Evolutionary conservation across 345 rosid genomes (phyloP), one percentile per base, ranked within the genome.

Genomic region (Punica granatum): DNA sequence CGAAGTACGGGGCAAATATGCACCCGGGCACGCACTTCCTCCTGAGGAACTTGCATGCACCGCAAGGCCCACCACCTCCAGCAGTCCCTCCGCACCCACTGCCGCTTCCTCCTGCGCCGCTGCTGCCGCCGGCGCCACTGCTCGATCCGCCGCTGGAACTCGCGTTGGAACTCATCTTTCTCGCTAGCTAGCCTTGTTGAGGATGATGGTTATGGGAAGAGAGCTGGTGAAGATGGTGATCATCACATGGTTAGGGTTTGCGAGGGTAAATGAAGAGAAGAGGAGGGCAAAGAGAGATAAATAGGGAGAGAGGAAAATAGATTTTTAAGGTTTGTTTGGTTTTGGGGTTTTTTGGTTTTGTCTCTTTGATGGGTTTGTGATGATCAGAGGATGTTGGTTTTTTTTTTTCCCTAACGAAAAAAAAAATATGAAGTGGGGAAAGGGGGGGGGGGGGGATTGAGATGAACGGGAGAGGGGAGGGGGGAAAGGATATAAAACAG

Each of bases 31-130:
- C 81, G 37, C 97, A 93, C 74, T 93, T 93, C 63, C 94, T 77
- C 75, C 96, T 51, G 3, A 93, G 83, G 74, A 90, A 89, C 75
- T 90, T 90, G 88, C 97, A 93, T 3, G 94, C 98, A 14, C 96
- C 96, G 59, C 96, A 87, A 8, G 97, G 97, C 70, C 95, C 87
- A 66, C 82, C 79, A 37, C 44, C 26, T 32, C 56, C 54, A 28
- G 26, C 34, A 9, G 41, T 43, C 25, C 54, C 69, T 3, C 74
- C 44, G 26, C 68, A 11, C 8, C 56, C 58, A 4, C 68, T 59
- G 11, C 61, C 46, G 13, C 64, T 28, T 7, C 64, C 33, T 33
- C 85, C 76, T 11, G 77, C 49, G 60, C 84, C 64, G 4, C 82
- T 68, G 18, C 86, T 58, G 0, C 78, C 41, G 33, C 84, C 65